Base-by-base conservation (phyloP, 2,329 filamentous ascomycete genomes). In the Sphaerulina vaccinii region DNA sequence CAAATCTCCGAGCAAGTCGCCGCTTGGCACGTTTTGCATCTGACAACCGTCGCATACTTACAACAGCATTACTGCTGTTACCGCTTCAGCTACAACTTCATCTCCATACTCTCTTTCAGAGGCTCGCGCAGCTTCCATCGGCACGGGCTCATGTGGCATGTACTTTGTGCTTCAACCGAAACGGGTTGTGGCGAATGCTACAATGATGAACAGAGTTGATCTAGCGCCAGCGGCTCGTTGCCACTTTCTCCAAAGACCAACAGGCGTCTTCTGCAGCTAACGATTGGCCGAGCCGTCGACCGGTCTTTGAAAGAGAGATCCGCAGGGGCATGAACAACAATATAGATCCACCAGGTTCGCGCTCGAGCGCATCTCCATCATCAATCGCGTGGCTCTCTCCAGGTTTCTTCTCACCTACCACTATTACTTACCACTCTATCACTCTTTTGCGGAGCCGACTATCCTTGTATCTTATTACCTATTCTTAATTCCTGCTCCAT, bases 271-370 rank as follows among this genome's bases (percentile, higher is more conserved):
- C 42, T 46, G 27, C 18, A 24, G 38, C 29, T 29, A 16, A 50
- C 24, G 27, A 50, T 50, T 43, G 47, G 47, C 47, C 29, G 39
- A 24, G 44, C 45, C 38, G 23, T 23, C 45, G 33, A 22, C 51
- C 45, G 21, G 32, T 49, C 24, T 49, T 32, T 38, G 27, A 23
- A 42, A 54, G 36, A 40, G 41, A 47, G 46, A 56, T 52, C 21
- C 41, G 47, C 54, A 56, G 45, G 54, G 54, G 49, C 16, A 33
- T 52, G 13, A 49, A 43, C 49, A 40, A 19, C 32, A 13, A 29
- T 29, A 29, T 29, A 29, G 27, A 29, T 29, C 4, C 27, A 9
- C 27, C 4, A 29, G 10, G 27, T 9, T 42, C 38, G 41, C 43
- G 33, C 47, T 46, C 44, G 27, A 33, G 27, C 43, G 43, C 35